Conservation (phyloP, 2,329 filamentous ascomycete genomes). For the Ceratocystis smalleyi region DNA sequence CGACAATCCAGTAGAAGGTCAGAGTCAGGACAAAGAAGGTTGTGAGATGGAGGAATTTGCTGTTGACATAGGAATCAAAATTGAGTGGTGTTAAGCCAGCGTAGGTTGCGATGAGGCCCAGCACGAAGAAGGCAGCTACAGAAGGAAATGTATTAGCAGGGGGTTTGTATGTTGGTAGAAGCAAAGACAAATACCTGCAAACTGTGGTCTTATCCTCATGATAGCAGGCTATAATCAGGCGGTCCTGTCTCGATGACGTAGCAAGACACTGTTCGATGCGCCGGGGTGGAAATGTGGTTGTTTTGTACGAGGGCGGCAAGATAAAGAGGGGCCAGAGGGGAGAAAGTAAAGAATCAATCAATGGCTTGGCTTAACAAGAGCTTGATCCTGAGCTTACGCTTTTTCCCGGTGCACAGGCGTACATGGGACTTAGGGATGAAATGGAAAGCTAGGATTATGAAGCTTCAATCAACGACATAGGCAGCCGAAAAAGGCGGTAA, state of each 20-base stretch:
- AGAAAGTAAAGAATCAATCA: neutral
- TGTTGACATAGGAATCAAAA: constrained; percentile 49
- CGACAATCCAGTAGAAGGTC: constrained; percentile 91
- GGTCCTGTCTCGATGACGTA: neutral
- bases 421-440: neutral
- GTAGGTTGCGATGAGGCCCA: constrained; percentile 64
- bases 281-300: neutral
- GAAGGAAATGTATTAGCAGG: neutral
- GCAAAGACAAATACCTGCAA: constrained; percentile 51
- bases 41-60: constrained; percentile 74
- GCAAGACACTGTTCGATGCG: neutral
- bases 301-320: neutral
- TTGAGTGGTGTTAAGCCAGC: constrained; percentile 57
- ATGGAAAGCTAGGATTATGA: neutral
- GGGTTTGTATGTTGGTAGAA: neutral
- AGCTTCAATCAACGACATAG: neutral
- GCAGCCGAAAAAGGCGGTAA: neutral
- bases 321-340: neutral
- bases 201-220: constrained; percentile 79
- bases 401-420: neutral
- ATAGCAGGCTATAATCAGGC: constrained; percentile 9
- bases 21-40: constrained; percentile 84
- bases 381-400: neutral
- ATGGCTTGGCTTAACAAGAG: constrained; percentile 3
- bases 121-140: constrained; percentile 50